phyloP scores from a whole-genome alignment of 305 asterid genomes.

The Fraxinus platypoda region DNA sequence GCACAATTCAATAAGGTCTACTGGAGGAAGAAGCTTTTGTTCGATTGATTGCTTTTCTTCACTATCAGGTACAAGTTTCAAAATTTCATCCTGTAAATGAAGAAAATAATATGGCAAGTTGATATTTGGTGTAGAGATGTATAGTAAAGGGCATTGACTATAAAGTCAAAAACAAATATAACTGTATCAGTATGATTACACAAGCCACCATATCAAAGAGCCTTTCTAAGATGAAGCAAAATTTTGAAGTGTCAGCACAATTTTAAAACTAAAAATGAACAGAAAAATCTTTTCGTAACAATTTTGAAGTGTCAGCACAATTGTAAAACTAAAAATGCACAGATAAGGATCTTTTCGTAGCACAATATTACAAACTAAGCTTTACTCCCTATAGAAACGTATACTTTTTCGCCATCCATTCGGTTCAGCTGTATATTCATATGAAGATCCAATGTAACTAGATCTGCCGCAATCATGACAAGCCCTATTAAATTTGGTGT shows the following conservation, averaged over 20 bases:
- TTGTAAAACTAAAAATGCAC: not conserved
- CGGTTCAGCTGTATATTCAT: not conserved
- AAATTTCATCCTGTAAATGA: slow-evolving; percentile 68
- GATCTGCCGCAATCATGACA: not conserved
- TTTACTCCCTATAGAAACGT: not conserved
- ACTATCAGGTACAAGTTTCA: slow-evolving; percentile 41
- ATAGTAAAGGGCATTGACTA: not conserved
- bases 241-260: not conserved
- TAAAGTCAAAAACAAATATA: not conserved
- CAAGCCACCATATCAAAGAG: not conserved
- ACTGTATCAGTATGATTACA: not conserved
- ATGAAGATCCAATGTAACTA: not conserved
- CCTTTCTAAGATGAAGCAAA: not conserved
- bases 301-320: not conserved
- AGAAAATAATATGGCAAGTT: slow-evolving; percentile 5
- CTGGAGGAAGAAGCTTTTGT: slow-evolving; percentile 62
- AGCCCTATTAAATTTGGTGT: not conserved
- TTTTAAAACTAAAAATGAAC: not conserved
- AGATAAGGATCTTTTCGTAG: not conserved
- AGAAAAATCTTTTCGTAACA: not conserved
- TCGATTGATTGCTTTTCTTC: slow-evolving; percentile 59
- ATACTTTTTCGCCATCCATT: not conserved
- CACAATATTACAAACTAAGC: not conserved
- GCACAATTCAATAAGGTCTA: slow-evolving; percentile 77
- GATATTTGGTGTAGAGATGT: not conserved